Conservation (phyloP, 306 rosid genomes). For the Luffa acutangula region DNA sequence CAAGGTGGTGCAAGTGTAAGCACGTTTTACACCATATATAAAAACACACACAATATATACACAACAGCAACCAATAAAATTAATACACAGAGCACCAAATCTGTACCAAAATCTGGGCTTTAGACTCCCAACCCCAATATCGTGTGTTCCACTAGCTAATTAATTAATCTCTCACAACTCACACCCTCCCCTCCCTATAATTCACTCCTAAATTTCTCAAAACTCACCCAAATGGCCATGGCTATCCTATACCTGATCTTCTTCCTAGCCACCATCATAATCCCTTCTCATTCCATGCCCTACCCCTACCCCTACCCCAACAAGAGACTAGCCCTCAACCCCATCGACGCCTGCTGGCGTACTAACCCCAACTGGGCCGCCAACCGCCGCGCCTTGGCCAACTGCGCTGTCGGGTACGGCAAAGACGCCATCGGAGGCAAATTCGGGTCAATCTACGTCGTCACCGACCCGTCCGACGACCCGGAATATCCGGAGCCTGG, state of each 20-base stretch:
- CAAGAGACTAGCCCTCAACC: slow-evolving; percentile 20
- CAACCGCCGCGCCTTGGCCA: slow-evolving; percentile 46
- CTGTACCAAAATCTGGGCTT: neutral
- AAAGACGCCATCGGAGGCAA: slow-evolving; percentile 62
- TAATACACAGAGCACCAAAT: neutral
- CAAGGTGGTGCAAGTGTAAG: neutral
- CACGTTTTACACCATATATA: neutral
- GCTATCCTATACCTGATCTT: neutral
- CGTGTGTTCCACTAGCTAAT: slow-evolving; percentile 6
- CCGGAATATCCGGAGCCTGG: slow-evolving; percentile 51
- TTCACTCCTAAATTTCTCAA: neutral
- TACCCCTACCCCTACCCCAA: neutral
- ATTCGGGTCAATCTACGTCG: slow-evolving; percentile 41
- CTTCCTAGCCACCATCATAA: neutral
- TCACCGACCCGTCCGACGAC: slow-evolving; percentile 52
- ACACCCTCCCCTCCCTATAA: neutral
- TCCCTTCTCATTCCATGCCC: neutral
- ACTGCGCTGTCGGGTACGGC: slow-evolving; percentile 66
- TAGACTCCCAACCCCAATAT: neutral
- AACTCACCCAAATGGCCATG: neutral
- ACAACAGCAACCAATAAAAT: neutral
- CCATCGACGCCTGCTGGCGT: slow-evolving; percentile 71
- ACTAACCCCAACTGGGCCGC: slow-evolving; percentile 43
- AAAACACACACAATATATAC: neutral
- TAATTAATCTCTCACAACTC: neutral